A percentile compares a stretch with the other conserved stretches of the same genome.
phyloP scores from a whole-genome alignment of 1,139 yeast species.

The Nematodospora anomalae region DNA sequence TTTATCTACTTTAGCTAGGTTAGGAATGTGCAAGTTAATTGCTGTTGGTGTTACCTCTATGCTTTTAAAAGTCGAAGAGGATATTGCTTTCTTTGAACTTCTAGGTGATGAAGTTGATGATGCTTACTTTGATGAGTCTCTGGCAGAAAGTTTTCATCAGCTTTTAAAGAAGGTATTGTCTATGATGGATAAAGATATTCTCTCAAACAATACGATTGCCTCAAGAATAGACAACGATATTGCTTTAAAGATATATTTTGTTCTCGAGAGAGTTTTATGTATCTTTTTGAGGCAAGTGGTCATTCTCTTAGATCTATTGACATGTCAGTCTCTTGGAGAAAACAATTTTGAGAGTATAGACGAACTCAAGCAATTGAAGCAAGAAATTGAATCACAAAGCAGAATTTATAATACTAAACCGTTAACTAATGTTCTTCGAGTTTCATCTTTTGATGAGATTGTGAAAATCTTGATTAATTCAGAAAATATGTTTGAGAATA shows the following conservation, averaged over 20 bases:
- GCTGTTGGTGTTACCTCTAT: conserved; percentile 25
- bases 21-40: conserved; percentile 32
- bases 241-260: conserved; percentile 17
- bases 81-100: conserved; percentile 4
- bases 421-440: conserved; percentile 21
- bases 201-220: background rate
- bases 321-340: conserved; percentile 28
- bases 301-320: conserved; percentile 35
- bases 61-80: conserved; percentile 8
- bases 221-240: conserved; percentile 1
- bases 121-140: background rate
- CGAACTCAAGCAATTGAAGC: conserved; percentile 19
- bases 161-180: conserved; percentile 1
- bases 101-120: conserved; percentile 3
- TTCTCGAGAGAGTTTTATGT: conserved; percentile 31
- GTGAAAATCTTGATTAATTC: conserved; percentile 15
- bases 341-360: conserved; percentile 21
- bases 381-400: conserved; percentile 4
- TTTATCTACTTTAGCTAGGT: conserved; percentile 29
- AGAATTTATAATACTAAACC: conserved; percentile 14
- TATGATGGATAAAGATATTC: conserved; percentile 6
- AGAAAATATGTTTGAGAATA: conserved; percentile 23
- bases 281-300: conserved; percentile 40
- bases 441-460: conserved; percentile 24
- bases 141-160: conserved; percentile 1